Percentiles rank a stretch among this genome's conserved stretches.
These are phyloP conservation scores for Plasmodium inui DNA, from an alignment of 169 alveolate species.

Conservation along the genomic window DNA sequence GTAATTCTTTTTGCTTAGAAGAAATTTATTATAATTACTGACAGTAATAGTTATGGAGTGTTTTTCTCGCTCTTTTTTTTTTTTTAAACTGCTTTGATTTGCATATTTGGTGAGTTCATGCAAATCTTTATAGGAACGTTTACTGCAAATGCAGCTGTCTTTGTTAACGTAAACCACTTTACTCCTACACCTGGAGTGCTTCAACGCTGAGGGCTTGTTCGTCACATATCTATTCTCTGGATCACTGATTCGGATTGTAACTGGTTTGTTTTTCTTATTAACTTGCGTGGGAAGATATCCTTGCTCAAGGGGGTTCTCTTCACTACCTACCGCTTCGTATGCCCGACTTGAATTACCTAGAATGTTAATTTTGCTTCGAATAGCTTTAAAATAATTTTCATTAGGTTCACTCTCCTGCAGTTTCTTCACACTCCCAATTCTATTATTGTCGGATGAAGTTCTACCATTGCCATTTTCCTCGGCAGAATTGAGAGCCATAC, in stretches of 20 bases:
- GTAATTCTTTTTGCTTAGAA: slow-evolving; percentile 31
- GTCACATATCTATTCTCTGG: neutral
- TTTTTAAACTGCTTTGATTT: neutral
- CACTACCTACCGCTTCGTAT: neutral
- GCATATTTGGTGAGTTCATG: neutral
- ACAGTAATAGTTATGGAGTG: slow-evolving; percentile 27
- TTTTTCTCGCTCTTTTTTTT: slow-evolving; percentile 35
- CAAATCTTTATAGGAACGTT: neutral
- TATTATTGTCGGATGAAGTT: slow-evolving; percentile 1
- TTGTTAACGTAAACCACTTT: neutral
- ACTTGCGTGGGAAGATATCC: neutral
- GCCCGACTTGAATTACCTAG: neutral
- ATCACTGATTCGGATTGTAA: neutral
- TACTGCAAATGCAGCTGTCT: neutral
- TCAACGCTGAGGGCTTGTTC: neutral
- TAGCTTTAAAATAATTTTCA: slow-evolving; percentile 9
- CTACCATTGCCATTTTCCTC: neutral
- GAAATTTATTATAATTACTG: slow-evolving; percentile 32
- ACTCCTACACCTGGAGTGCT: neutral
- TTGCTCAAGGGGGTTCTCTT: neutral
- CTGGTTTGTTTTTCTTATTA: neutral
- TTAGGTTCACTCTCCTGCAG: neutral
- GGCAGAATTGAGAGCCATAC: neutral
- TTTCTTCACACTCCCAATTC: neutral
- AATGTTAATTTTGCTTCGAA: slow-evolving; percentile 10